These are phyloP conservation scores for Parietaria judaica DNA, from an alignment of 306 rosid genomes.

Conservation along the genomic window DNA sequence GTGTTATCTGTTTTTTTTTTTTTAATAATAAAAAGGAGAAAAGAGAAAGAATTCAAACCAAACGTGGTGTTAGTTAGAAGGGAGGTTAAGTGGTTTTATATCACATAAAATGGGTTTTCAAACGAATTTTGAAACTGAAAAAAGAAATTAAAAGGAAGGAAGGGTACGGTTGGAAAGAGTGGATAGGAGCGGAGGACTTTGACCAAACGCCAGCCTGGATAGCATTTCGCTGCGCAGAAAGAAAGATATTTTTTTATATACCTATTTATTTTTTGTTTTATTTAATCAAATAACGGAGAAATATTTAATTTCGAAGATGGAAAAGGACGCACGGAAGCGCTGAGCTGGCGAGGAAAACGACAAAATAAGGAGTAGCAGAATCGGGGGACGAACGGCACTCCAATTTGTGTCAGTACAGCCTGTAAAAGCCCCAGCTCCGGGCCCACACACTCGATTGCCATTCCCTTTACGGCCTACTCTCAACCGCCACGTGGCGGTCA, in stretches of 20 bases:
- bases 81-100: neutral
- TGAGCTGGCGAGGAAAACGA: slow-evolving; percentile 38
- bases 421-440: slow-evolving; percentile 28
- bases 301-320: neutral
- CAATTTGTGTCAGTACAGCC: slow-evolving; percentile 36
- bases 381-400: slow-evolving; percentile 30
- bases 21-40: too few relatives aligned
- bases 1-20: neutral
- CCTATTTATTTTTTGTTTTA: too few relatives aligned
- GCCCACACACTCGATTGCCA: slow-evolving; percentile 13
- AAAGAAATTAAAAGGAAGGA: neutral
- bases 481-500: slow-evolving; percentile 25
- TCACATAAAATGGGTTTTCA: neutral
- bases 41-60: slow-evolving; percentile 2
- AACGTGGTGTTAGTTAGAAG: slow-evolving; percentile 14
- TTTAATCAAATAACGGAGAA: too few relatives aligned
- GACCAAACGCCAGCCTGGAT: slow-evolving; percentile 45
- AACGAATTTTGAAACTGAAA: neutral
- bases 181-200: slow-evolving; percentile 27
- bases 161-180: slow-evolving; percentile 3
- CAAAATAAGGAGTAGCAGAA: slow-evolving; percentile 25
- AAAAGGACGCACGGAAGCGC: slow-evolving; percentile 27
- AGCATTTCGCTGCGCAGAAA: slow-evolving; percentile 13
- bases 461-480: slow-evolving; percentile 30
- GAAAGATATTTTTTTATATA: slow-evolving; percentile 1